Base-by-base conservation (phyloP, 371 early-diverging fungal species). In the Circinella umbellata region DNA sequence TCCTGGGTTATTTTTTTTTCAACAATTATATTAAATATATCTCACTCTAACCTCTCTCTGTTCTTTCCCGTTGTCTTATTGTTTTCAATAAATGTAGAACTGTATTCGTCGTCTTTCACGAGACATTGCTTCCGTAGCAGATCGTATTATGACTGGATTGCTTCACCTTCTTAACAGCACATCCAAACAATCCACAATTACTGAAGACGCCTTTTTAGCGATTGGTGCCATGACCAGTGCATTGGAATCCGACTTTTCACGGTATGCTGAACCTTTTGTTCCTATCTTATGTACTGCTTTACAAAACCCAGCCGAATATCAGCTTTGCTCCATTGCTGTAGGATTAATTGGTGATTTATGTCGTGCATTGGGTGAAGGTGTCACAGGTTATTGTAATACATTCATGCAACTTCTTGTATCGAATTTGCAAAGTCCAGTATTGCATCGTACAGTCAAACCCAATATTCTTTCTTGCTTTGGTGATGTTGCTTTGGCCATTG, bases 401-500 rank as follows among this genome's bases (percentile, higher is more conserved):
- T 90, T 96, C 70, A 98, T 98, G 96, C 86, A 87, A 49, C 76
- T 92, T n/a, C 75, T 98, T 69, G 84, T 95, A 60, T 80, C 89
- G 46, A 89, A 92, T 76, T 81, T 97, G 57, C 80, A 78, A 78
- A 91, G 86, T 60, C 90, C 92, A 27, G 85, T 87, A 15, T 81
- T 96, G 63, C 91, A 94, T 76, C 91, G 93, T 61, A 87, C 86
- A 53, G 94, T 98, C 18, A 97, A 98, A 85, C 96, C 98, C 2
- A 87, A 92, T 18, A 96, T 97, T 67, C 88, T 99, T 14, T 92
- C 97, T 2, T 92, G 93, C 81, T 96, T 99, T 85, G 99, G 99
- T 61, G 99, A 99, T 83, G 93, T 99, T 73, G 97, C 99, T 3
- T 80, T 98, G 64, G 97, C 98, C 4, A 92, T 99, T 69, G 95